A percentile compares a stretch with the other conserved stretches of the same genome.
Conservation (phyloP, 176 grass and related monocot species). For the Aegilops sharonensis region DNA sequence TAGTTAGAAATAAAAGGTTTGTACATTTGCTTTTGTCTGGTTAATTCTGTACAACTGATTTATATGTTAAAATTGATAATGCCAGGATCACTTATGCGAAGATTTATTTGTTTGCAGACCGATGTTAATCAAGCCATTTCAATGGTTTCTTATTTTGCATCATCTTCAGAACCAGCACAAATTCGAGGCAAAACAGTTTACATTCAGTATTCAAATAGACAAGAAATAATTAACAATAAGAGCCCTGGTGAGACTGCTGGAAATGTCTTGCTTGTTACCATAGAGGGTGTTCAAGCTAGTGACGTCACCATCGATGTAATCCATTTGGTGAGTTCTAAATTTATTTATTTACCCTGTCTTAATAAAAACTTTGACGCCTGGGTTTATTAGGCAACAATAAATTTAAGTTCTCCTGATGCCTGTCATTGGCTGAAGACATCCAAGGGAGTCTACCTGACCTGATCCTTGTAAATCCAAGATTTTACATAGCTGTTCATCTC, state of each 20-base stretch:
- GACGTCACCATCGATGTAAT: slow-evolving; percentile 98
- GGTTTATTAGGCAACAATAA: slow-evolving; percentile 19
- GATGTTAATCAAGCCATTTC: slow-evolving; percentile 92
- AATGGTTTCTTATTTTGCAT: slow-evolving; percentile 98
- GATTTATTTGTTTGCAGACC: slow-evolving; percentile 52
- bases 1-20: neutral
- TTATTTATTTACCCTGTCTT: neutral
- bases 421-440: slow-evolving; percentile 44
- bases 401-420: slow-evolving; percentile 23
- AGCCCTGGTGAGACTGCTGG: slow-evolving; percentile 77
- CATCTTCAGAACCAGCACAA: slow-evolving; percentile 92
- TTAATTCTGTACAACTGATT: neutral
- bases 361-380: slow-evolving; percentile 17
- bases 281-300: slow-evolving; percentile 92
- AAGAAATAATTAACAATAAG: slow-evolving; percentile 94
- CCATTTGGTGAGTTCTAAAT: slow-evolving; percentile 74
- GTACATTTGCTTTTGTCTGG: neutral
- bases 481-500: slow-evolving; percentile 63
- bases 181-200: slow-evolving; percentile 95
- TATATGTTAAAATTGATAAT: slow-evolving; percentile 5
- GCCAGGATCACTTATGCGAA: neutral
- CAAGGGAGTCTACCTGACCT: slow-evolving; percentile 51
- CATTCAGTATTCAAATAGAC: slow-evolving; percentile 97
- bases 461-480: slow-evolving; percentile 66
- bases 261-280: slow-evolving; percentile 96